These are phyloP conservation scores for Aureobasidium melanogenum DNA, from an alignment of 2,329 filamentous ascomycete species.

Conservation along the genomic window DNA sequence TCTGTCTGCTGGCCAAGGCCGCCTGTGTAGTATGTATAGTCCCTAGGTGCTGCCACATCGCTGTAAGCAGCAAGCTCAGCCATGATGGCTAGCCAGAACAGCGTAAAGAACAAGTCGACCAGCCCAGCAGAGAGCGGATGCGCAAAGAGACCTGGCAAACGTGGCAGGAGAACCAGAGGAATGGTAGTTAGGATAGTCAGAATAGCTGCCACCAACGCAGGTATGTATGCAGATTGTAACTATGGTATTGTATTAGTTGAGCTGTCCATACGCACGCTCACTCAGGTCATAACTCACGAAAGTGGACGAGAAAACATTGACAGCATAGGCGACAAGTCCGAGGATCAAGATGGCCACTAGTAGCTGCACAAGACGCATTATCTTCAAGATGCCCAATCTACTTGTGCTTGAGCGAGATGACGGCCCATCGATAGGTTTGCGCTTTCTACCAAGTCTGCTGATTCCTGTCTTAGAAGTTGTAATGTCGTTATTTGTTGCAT, in stretches of 20 bases:
- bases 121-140: not conserved
- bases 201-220: not conserved
- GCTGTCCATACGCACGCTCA: not conserved
- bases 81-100: constrained; percentile 10
- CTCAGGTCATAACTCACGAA: not conserved
- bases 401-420: not conserved
- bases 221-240: constrained; percentile 5
- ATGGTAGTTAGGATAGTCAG: not conserved
- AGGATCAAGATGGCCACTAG: not conserved
- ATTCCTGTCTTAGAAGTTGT: not conserved
- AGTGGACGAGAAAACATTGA: not conserved
- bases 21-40: not conserved
- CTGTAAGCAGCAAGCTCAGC: constrained; percentile 5
- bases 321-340: not conserved
- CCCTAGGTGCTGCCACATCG: not conserved
- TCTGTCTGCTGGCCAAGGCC: not conserved
- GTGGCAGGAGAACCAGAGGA: not conserved
- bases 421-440: not conserved
- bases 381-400: not conserved
- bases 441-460: not conserved
- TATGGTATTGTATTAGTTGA: not conserved
- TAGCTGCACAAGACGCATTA: not conserved
- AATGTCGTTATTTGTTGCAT: too few relatives aligned
- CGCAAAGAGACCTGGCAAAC: not conserved
- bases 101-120: not conserved